Conservation (phyloP, 208 protist genomes). For the Tritrichomonas foetus region DNA sequence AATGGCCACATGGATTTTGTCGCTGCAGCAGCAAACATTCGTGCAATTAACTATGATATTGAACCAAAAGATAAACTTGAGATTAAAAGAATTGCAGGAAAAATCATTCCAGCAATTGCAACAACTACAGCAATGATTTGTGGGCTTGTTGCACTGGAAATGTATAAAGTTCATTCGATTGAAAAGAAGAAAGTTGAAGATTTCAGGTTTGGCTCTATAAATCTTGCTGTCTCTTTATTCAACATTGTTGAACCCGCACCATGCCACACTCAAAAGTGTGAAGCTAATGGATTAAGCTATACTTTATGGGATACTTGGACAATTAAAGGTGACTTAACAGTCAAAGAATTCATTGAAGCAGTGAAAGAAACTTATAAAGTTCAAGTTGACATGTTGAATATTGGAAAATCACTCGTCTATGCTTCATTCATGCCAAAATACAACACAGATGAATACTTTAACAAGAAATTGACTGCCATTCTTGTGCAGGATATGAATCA, state of each 20-base stretch:
- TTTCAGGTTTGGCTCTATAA: conserved; percentile 12
- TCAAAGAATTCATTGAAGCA: not conserved
- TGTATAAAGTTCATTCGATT: conserved; percentile 78
- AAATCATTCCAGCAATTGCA: conserved; percentile 99
- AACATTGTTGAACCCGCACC: not conserved
- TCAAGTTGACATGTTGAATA: not conserved
- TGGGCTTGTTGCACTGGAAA: conserved; percentile 90
- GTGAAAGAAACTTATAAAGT: not conserved
- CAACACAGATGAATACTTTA: not conserved
- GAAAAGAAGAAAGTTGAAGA: not conserved
- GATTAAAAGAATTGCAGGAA: conserved; percentile 68
- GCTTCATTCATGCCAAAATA: not conserved
- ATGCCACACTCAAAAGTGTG: not conserved
- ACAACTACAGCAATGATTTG: conserved; percentile 97
- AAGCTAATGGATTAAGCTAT: not conserved
- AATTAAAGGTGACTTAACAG: conserved; percentile 1
- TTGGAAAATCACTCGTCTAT: not conserved
- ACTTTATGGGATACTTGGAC: not conserved
- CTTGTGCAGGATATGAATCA: not conserved
- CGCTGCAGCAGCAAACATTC: conserved; percentile 61
- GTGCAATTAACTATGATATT: conserved; percentile 62
- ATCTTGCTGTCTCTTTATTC: not conserved
- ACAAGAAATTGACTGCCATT: not conserved
- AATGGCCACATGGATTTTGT: conserved; percentile 66
- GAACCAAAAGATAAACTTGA: conserved; percentile 45